Evolutionary conservation across 257 asterid species (phyloP).

Genomic region (Cordia subcordata): DNA sequence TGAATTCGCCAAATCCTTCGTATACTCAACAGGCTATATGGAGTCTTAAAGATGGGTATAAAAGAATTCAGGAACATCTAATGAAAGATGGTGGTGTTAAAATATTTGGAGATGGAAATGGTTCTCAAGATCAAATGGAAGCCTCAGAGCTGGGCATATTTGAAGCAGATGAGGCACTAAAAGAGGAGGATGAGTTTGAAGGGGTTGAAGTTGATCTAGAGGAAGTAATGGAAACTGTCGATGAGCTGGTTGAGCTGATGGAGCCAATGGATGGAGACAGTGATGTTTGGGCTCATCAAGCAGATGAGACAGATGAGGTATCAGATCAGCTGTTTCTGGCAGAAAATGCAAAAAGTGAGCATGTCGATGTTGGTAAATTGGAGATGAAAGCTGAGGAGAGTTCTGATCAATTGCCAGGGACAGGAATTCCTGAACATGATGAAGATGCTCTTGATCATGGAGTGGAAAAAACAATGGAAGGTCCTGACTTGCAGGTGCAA

Average conservation of each 20-base stretch:
- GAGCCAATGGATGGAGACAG: conserved; percentile 8
- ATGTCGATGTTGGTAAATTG: conserved; percentile 9
- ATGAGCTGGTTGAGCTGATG: conserved; percentile 3
- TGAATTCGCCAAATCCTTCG: conserved; percentile 27
- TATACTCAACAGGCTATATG: conserved; percentile 23
- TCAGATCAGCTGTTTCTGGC: conserved; percentile 4
- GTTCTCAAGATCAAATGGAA: background rate
- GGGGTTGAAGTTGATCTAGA: conserved; percentile 19
- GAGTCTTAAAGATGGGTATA: conserved; percentile 24
- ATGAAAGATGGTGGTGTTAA: conserved; percentile 25
- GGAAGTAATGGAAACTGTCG: conserved; percentile 14
- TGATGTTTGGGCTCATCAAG: conserved; percentile 4
- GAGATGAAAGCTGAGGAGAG: conserved; percentile 5
- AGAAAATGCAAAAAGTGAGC: conserved; percentile 16
- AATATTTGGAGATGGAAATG: conserved; percentile 10
- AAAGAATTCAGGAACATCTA: conserved; percentile 23
- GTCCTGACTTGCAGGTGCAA: conserved; percentile 11
- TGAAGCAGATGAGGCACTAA: conserved; percentile 16
- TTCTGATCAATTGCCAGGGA: conserved; percentile 14
- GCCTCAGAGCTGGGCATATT: conserved; percentile 12
- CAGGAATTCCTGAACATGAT: conserved; percentile 15
- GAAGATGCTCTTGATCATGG: conserved; percentile 16
- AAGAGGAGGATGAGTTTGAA: conserved; percentile 6
- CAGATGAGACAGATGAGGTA: conserved; percentile 4
- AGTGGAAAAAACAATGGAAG: conserved; percentile 11